Percentiles rank a stretch among this genome's conserved stretches.
Evolutionary conservation across 805 yeast genomes (phyloP).

Genomic region (Zygosaccharomyces kombuchaensis): DNA sequence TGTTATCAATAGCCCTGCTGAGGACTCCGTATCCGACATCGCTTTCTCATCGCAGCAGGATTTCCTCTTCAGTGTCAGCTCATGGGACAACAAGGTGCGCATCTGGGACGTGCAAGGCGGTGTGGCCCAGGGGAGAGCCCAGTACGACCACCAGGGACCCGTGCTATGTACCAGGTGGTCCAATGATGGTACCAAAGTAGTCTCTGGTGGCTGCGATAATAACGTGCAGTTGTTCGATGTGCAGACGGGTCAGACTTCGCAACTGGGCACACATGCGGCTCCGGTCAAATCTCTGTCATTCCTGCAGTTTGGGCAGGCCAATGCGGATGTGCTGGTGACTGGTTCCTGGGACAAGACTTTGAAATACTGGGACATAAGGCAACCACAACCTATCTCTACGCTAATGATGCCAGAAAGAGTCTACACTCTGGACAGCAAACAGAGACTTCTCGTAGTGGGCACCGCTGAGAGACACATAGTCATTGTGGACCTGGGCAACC

Average conservation of each 20-base stretch:
- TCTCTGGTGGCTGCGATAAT: constrained; percentile 88
- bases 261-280: constrained; percentile 81
- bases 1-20: constrained; percentile 75
- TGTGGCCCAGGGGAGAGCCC: constrained; percentile 78
- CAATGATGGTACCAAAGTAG: constrained; percentile 78
- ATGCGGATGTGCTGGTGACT: constrained; percentile 72
- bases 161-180: constrained; percentile 81
- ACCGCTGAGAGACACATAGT: constrained; percentile 85
- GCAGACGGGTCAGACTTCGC: constrained; percentile 74
- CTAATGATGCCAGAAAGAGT: constrained; percentile 85
- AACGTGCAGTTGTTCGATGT: constrained; percentile 80
- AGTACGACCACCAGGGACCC: constrained; percentile 87
- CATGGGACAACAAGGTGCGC: constrained; percentile 95
- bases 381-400: constrained; percentile 75
- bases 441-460: constrained; percentile 82
- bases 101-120: constrained; percentile 85
- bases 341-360: constrained; percentile 97
- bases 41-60: constrained; percentile 87
- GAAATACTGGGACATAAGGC: constrained; percentile 91
- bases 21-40: constrained; percentile 80
- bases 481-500: constrained; percentile 74
- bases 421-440: constrained; percentile 79
- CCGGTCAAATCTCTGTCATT: constrained; percentile 70
- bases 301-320: constrained; percentile 81
- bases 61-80: constrained; percentile 64